Base-by-base conservation (phyloP, 2,329 filamentous ascomycete species). In the Tolypocladium album region DNA sequence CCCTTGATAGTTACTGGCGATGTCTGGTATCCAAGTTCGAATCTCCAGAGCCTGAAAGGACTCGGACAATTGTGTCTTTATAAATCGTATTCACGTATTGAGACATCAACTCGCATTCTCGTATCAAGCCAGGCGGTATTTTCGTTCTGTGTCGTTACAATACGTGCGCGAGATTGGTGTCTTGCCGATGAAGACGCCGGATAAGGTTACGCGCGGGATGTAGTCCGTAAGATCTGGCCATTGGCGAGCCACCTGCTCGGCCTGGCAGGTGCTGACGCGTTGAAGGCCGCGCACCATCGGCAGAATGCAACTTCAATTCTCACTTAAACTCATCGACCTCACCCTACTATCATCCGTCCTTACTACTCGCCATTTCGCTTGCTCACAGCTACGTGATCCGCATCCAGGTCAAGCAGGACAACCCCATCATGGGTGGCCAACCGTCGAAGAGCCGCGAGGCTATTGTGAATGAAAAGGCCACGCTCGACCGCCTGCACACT, bases 401-500 rank as follows among this genome's bases (percentile, higher is more conserved):
- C 39, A 36, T 24, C 38, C 38, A 55, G 20, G 34, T 7, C 56
- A 55, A 59, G 50, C 59, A n/a, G n/a, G 31, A 36, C 31, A 13
- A 17, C 27, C 7, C 15, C 31, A 64, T 58, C 34, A 81, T 81
- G 79, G 79, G 79, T 57, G 71, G 72, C 36, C 70, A 78, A 61
- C 73, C 72, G 62, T 81, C 79, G 31, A 80, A 74, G 64, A 58
- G 69, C 53, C 62, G 67, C 22, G 61, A 64, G 5, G 65, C 71
- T 24, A 64, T 64, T 40, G 61, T 65, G 5, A 69, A 74, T 45
- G 77, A 80, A 64, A 79, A 78, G 69, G 77, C 75, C 13, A 67
- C 79, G 43, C 66, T 78, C 22, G 75, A 79, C 62, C 75, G 75
- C 22, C 71, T 82, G 13, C 72, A 71, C 59, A 70, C 70, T 45